These are phyloP conservation scores for Thoreauomyces humboldtii DNA, from an alignment of 192 early-diverging fungal species.

Conservation along the genomic window DNA sequence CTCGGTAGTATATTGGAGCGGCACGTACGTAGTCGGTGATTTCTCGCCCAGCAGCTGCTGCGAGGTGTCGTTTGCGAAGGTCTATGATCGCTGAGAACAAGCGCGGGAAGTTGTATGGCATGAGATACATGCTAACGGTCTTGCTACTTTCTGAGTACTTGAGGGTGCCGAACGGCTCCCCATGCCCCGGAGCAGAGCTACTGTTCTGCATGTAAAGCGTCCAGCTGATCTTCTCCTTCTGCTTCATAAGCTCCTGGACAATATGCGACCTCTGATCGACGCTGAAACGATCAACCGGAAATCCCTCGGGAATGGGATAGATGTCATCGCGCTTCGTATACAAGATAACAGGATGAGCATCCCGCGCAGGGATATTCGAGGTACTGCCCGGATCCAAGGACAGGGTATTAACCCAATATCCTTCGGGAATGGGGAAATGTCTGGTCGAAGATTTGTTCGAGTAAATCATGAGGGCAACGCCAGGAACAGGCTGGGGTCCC, in stretches of 20 bases:
- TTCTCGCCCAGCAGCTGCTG: conserved; percentile 2
- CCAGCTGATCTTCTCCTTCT: conserved; percentile 52
- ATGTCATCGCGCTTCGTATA: conserved; percentile 53
- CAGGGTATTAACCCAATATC: conserved; percentile 51
- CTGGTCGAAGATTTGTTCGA: conserved; percentile 10
- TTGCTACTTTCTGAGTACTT: conserved; percentile 62
- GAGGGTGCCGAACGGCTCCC: conserved; percentile 73
- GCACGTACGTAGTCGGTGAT: conserved; percentile 21
- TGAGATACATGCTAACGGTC: conserved; percentile 69
- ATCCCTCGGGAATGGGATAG: conserved; percentile 65
- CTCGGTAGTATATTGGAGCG: conserved; percentile 40
- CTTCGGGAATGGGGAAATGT: conserved; percentile 72
- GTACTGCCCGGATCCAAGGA: not conserved
- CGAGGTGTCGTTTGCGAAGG: not conserved
- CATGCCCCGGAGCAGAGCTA: conserved; percentile 56
- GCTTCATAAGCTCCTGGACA: conserved; percentile 62
- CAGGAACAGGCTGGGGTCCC: conserved; percentile 8
- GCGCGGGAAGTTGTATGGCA: conserved; percentile 76
- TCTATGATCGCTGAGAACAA: conserved; percentile 67
- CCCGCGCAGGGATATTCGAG: conserved; percentile 38
- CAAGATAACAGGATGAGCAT: conserved; percentile 63
- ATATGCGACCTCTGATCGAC: conserved; percentile 59
- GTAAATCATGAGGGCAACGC: conserved; percentile 38
- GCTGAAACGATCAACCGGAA: conserved; percentile 74
- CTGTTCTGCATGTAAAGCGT: conserved; percentile 58